phyloP scores from a whole-genome alignment of 2,329 filamentous ascomycete species.

The Talaromyces sp. region DNA sequence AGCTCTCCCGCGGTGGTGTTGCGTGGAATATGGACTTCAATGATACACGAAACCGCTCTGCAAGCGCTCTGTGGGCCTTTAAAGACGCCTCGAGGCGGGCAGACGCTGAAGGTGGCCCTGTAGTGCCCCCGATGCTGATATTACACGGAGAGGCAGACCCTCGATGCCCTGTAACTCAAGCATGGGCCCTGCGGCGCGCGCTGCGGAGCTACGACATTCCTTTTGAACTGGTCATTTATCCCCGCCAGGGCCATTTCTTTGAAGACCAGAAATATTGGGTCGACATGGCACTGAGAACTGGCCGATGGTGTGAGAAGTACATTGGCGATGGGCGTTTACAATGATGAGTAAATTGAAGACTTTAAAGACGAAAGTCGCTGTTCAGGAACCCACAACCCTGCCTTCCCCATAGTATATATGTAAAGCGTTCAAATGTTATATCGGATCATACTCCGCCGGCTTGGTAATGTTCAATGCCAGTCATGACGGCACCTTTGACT shows the following conservation, averaged over 20 bases:
- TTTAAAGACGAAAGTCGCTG: neutral
- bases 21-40: constrained; percentile 11
- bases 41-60: constrained; percentile 5
- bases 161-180: constrained; percentile 13
- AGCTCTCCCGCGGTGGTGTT: constrained; percentile 10
- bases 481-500: constrained; percentile 94
- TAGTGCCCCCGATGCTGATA: constrained; percentile 15
- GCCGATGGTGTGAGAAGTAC: constrained; percentile 5
- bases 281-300: constrained; percentile 4
- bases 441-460: neutral
- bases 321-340: neutral
- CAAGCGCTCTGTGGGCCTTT: constrained; percentile 13
- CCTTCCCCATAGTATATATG: no score
- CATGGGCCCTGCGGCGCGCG: constrained; percentile 12
- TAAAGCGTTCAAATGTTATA: neutral
- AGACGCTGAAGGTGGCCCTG: neutral
- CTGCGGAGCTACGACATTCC: constrained; percentile 7
- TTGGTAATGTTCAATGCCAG: constrained; percentile 79
- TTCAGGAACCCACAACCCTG: no score
- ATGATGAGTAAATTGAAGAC: neutral
- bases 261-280: constrained; percentile 10
- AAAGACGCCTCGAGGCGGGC: constrained; percentile 8
- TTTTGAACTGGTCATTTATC: constrained; percentile 11
- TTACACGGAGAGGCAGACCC: constrained; percentile 15
- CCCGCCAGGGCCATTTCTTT: constrained; percentile 11